Evolutionary conservation across 2,329 filamentous ascomycete species (phyloP).

Genomic region (Epichloe elymi): DNA sequence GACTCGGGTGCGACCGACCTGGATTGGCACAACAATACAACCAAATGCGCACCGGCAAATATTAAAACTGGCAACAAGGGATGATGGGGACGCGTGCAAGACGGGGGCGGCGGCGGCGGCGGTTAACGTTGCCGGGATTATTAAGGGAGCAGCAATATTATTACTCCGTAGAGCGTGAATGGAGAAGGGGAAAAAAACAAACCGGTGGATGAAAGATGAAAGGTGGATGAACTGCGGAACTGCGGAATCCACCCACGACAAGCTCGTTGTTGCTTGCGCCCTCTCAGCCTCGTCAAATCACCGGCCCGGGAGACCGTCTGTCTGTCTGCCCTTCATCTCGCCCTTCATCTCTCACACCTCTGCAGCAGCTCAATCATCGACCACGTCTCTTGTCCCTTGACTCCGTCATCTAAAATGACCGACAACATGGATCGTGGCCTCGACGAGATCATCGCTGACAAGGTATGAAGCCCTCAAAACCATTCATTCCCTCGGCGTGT

Average conservation of each 20-base stretch:
- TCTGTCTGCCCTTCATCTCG: background rate
- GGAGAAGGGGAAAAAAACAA: too few relatives aligned
- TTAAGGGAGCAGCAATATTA: background rate
- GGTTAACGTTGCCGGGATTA: background rate
- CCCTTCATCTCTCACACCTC: background rate
- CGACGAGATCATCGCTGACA: constrained; percentile 43
- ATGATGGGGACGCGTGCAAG: background rate
- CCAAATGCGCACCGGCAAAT: background rate
- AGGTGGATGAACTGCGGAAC: too few relatives aligned
- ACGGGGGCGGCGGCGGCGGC: background rate
- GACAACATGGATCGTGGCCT: constrained; percentile 40
- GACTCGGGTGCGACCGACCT: background rate
- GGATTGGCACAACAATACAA: background rate
- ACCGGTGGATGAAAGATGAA: too few relatives aligned
- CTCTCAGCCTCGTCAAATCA: background rate
- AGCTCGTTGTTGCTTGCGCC: background rate
- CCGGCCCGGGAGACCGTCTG: background rate
- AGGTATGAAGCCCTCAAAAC: constrained; percentile 17
- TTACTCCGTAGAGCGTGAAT: too few relatives aligned
- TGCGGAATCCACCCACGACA: background rate
- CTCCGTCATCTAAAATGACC: constrained; percentile 18
- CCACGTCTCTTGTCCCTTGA: background rate
- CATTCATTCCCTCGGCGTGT: background rate
- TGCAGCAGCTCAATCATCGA: background rate
- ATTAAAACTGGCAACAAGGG: background rate